These are phyloP conservation scores for Penicillium argentinense DNA, from an alignment of 495 filamentous ascomycete genomes.

Conservation along the genomic window DNA sequence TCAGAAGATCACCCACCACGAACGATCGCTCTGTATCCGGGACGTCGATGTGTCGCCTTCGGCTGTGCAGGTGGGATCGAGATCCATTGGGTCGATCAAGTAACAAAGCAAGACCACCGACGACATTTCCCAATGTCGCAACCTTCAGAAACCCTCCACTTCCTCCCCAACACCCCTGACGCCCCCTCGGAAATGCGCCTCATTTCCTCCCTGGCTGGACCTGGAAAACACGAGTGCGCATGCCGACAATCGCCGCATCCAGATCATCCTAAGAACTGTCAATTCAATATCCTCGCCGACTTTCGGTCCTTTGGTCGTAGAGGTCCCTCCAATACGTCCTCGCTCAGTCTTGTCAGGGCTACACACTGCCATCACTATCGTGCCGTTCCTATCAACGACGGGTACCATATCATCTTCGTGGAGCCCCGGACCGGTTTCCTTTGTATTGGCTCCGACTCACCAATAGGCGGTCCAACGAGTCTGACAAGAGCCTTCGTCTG, in stretches of 20 bases:
- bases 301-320: constrained; percentile 29
- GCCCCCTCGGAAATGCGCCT: constrained; percentile 53
- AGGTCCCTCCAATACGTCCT: constrained; percentile 21
- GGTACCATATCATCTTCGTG: constrained; percentile 67
- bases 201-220: constrained; percentile 64
- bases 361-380: constrained; percentile 63
- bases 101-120: constrained; percentile 56
- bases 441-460: constrained; percentile 67
- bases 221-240: constrained; percentile 34
- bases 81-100: constrained; percentile 68
- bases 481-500: constrained; percentile 45
- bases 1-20: constrained; percentile 64
- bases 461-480: constrained; percentile 54
- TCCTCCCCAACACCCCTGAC: constrained; percentile 57
- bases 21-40: constrained; percentile 68
- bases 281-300: constrained; percentile 32
- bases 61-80: constrained; percentile 68
- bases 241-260: constrained; percentile 29
- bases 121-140: constrained; percentile 66
- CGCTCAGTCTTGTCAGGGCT: constrained; percentile 36
- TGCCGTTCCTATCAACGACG: constrained; percentile 69
- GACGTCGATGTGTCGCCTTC: constrained; percentile 68
- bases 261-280: constrained; percentile 27
- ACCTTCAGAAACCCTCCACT: constrained; percentile 66
- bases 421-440: constrained; percentile 59